A percentile compares a stretch with the other conserved stretches of the same genome.
These are phyloP conservation scores for Solanum lignicaule DNA, from an alignment of 257 asterid species.

Conservation along the genomic window DNA sequence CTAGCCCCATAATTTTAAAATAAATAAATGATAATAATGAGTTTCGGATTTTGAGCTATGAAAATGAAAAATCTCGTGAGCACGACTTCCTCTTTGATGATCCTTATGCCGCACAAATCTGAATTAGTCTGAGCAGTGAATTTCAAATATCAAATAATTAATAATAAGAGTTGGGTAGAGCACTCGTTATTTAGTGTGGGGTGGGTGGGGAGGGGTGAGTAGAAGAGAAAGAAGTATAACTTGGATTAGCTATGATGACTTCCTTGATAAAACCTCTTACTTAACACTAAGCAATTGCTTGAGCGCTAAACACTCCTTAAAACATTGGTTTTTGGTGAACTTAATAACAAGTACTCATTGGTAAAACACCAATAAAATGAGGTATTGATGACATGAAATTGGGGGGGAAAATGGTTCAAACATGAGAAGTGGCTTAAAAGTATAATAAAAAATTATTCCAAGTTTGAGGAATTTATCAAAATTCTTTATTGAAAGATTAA, in stretches of 20 bases:
- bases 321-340: conserved; percentile 16
- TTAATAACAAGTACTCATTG: conserved; percentile 19
- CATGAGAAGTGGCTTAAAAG: conserved; percentile 5
- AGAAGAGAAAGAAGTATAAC: background rate
- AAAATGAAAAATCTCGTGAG: background rate
- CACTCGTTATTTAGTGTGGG: background rate
- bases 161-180: background rate
- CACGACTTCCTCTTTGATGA: background rate
- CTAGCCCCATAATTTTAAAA: background rate
- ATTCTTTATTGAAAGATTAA: background rate
- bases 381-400: background rate
- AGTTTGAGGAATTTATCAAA: background rate
- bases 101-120: background rate
- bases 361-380: background rate
- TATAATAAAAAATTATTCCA: background rate
- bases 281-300: conserved; percentile 44
- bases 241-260: background rate
- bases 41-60: background rate
- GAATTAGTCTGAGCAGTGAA: background rate
- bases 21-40: background rate
- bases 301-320: conserved; percentile 45
- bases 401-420: background rate
- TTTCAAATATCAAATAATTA: background rate
- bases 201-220: background rate
- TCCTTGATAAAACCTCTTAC: conserved; percentile 23